Evolutionary conservation across 139 green algal genomes (phyloP).

Genomic region (Micractinium sp.): DNA sequence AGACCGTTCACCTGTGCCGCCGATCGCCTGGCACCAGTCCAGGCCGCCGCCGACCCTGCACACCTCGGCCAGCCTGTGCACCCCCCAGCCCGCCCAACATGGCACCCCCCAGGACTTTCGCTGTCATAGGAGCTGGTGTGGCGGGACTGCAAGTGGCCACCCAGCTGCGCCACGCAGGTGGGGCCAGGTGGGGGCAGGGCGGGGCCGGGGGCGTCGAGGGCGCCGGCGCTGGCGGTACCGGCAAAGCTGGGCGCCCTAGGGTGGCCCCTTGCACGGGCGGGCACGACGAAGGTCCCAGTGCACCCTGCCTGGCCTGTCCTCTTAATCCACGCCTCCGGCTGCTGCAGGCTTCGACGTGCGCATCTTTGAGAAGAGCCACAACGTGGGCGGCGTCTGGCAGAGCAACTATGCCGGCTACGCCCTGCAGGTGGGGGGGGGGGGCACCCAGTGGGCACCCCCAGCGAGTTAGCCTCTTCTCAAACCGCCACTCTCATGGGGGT

Average conservation of each 20-base stretch:
- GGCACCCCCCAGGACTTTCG: not conserved
- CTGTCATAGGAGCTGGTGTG: constrained; percentile 8
- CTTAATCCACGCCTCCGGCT: not conserved
- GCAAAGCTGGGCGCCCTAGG: not conserved
- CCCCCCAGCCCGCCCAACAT: not conserved
- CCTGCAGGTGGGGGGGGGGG: constrained; percentile 9
- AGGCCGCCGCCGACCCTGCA: not conserved
- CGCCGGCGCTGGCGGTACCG: not conserved
- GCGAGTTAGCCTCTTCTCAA: too few species aligned
- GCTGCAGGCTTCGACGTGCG: not conserved
- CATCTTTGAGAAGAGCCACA: not conserved
- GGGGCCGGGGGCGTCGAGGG: not conserved
- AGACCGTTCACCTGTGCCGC: not conserved
- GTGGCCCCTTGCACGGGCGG: too few species aligned
- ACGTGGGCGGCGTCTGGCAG: constrained; percentile 26
- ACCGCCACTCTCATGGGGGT: too few species aligned
- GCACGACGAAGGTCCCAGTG: too few species aligned
- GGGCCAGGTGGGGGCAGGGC: not conserved
- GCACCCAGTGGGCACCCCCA: too few species aligned
- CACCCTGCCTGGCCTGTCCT: too few species aligned
- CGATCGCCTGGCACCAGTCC: not conserved
- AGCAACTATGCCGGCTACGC: constrained; percentile 21
- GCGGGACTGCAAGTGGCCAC: not conserved
- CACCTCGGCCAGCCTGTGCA: not conserved
- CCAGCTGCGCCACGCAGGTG: constrained; percentile 23